Base-by-base conservation (phyloP, 768 basidiomycete species). In the Inosperma sp. region DNA sequence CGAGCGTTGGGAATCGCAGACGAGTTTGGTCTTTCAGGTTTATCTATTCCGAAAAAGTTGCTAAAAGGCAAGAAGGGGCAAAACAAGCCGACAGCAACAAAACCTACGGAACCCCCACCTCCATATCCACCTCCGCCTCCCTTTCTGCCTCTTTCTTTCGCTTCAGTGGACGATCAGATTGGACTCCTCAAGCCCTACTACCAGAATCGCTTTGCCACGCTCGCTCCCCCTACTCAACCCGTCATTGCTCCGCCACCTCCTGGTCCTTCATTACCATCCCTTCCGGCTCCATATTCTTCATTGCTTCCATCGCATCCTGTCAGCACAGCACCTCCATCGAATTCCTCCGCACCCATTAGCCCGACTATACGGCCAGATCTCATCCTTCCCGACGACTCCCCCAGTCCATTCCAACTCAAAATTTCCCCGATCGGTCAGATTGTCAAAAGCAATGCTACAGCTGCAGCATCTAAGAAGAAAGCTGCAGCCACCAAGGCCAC, bases 101-200 rank as follows among this genome's bases (percentile, higher is more conserved):
- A 82, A 59, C 82, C 85, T 2, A 78, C 70, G 19, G 86, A 90
- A 64, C 87, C 88, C 0, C 88, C 87, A 1, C 81, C 81, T 2
- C 89, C 86, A 5, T 96, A 85, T 65, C 89, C 92, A 0, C 88
- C 86, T 0, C 94, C 93, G 0, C 86, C 87, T 0, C 76, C 86
- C 0, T 90, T 94, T 61, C 66, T 91, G 3, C 83, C 82, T 2
- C 76, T 98, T 59, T 81, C 78, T 1, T 72, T 79, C 7, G 71
- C 70, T 48, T 82, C 79, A 49, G 74, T 86, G 61, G 84, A 86
- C 29, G 71, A 82, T 21, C 93, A 95, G 60, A 91, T 96, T 56
- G 93, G 91, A 7, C 68, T 98, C 31, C 82, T 98, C 56, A 86
- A 79, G 51, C 66, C 78, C 0, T 94, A 84, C 70, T 95, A 87